Evolutionary conservation across 1,284 basidiomycete genomes (phyloP).

Genomic region (Sanghuangporus sanghuang): DNA sequence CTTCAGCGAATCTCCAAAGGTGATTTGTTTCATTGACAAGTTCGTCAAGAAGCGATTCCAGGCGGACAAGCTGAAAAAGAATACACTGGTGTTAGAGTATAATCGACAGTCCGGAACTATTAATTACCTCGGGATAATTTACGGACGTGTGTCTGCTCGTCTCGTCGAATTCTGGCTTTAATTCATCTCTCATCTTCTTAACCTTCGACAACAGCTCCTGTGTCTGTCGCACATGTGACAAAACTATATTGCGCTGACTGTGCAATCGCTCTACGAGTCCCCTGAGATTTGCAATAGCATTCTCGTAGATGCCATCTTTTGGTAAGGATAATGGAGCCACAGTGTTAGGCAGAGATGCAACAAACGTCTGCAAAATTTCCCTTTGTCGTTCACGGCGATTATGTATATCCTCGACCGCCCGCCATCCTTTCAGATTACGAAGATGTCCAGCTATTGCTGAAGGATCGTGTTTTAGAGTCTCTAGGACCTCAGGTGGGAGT

Average conservation of each 20-base stretch:
- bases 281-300: conserved; percentile 44
- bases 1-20: conserved; percentile 47
- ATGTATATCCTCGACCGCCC: conserved; percentile 69
- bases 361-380: conserved; percentile 46
- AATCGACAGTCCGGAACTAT: conserved; percentile 7
- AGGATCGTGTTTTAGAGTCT: conserved; percentile 70
- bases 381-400: conserved; percentile 53
- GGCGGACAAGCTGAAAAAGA: neutral
- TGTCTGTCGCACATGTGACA: conserved; percentile 42
- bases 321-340: conserved; percentile 21
- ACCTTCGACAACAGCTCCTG: conserved; percentile 43
- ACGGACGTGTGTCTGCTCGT: conserved; percentile 64
- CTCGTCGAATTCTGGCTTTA: conserved; percentile 63
- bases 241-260: conserved; percentile 33
- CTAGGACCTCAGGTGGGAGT: conserved; percentile 59
- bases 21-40: conserved; percentile 13
- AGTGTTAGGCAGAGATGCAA: conserved; percentile 11
- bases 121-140: conserved; percentile 65
- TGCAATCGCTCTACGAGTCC: conserved; percentile 39
- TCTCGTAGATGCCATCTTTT: conserved; percentile 43
- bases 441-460: conserved; percentile 62
- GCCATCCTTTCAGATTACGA: conserved; percentile 52
- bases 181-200: conserved; percentile 45
- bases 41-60: conserved; percentile 15
- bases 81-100: neutral